These are phyloP conservation scores for Acer yangbiense DNA, from an alignment of 345 rosid genomes.

Conservation along the genomic window DNA sequence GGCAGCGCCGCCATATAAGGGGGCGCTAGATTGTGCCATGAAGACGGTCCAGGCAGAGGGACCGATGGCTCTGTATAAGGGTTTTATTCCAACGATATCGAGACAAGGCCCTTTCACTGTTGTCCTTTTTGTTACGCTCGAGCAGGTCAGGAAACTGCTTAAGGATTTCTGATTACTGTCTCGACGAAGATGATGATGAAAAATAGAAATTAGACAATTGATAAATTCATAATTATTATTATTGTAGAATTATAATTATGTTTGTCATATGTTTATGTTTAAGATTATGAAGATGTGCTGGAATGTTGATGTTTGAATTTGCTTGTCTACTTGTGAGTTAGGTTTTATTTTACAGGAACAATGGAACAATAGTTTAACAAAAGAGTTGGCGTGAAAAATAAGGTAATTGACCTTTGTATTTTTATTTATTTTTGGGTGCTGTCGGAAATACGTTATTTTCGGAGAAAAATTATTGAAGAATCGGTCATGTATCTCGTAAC, in stretches of 20 bases:
- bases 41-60: constrained; percentile 84
- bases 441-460: background rate
- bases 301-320: too few species aligned
- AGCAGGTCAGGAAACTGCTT: constrained; percentile 70
- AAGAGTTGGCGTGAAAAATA: background rate
- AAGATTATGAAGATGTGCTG: too few species aligned
- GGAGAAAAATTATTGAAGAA: too few species aligned
- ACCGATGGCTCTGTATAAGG: constrained; percentile 77
- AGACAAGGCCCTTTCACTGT: constrained; percentile 92
- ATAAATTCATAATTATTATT: background rate
- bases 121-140: constrained; percentile 77
- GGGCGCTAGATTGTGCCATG: constrained; percentile 73
- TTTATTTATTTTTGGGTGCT: too few species aligned
- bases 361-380: too few species aligned
- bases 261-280: too few species aligned
- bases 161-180: constrained; percentile 47
- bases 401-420: too few species aligned
- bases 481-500: too few species aligned
- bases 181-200: constrained; percentile 1
- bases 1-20: constrained; percentile 61
- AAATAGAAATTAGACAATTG: background rate
- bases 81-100: constrained; percentile 81
- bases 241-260: background rate
- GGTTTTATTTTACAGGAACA: background rate
- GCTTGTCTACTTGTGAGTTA: too few species aligned